phyloP scores from a whole-genome alignment of 1,139 yeast species.

The Yamadazyma spencermartinsiae region DNA sequence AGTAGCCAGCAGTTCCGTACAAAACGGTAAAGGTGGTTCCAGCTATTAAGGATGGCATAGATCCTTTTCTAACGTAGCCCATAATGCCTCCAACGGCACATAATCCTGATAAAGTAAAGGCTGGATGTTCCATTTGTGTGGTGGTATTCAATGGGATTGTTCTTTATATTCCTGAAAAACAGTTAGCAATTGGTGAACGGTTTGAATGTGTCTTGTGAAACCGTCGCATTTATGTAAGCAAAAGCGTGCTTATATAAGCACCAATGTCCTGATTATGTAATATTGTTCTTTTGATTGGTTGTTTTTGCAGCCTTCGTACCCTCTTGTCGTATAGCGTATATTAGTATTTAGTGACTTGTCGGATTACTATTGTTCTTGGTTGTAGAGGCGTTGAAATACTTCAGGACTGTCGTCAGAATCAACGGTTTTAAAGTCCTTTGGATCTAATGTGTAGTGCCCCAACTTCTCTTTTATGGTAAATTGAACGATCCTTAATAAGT shows the following conservation, averaged over 20 bases:
- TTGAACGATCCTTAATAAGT: slow-evolving; percentile 59
- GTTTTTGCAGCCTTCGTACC: no score
- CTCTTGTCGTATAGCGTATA: no score
- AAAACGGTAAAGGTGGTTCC: slow-evolving; percentile 70
- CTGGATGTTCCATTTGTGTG: slow-evolving; percentile 87
- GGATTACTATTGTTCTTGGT: not conserved
- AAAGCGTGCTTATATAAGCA: no score
- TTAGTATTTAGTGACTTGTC: no score
- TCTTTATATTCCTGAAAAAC: no score
- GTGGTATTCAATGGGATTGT: no score
- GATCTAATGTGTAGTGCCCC: slow-evolving; percentile 40
- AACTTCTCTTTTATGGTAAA: slow-evolving; percentile 55
- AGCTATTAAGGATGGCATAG: slow-evolving; percentile 78
- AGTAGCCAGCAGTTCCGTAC: slow-evolving; percentile 78
- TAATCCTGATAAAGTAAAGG: slow-evolving; percentile 72
- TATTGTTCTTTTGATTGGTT: no score
- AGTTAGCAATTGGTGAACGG: no score
- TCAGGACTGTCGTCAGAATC: slow-evolving; percentile 32
- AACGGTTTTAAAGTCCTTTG: slow-evolving; percentile 25
- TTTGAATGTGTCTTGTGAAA: no score
- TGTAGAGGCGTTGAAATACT: slow-evolving; percentile 19
- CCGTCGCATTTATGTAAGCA: no score
- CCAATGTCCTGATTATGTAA: no score
- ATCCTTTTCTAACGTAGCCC: slow-evolving; percentile 71
- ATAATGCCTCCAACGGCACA: slow-evolving; percentile 72